phyloP scores from a whole-genome alignment of 768 basidiomycete species.

The Suillus ampliporus region DNA sequence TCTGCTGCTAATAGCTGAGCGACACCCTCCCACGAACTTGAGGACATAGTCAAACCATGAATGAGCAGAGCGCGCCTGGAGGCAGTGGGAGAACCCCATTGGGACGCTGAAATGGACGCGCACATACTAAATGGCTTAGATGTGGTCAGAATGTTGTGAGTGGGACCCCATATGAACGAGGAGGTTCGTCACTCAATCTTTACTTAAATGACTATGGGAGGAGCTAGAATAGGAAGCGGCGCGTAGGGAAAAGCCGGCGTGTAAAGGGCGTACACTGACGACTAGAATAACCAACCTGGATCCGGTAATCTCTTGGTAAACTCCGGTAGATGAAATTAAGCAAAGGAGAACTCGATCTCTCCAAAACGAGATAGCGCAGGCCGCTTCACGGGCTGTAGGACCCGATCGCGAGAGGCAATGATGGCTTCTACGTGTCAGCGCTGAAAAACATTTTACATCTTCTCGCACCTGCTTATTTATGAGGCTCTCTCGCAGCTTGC shows the following conservation, averaged over 20 bases:
- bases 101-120: constrained; percentile 12
- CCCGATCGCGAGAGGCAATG: neutral
- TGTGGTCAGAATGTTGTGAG: neutral
- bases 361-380: no score
- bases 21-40: constrained; percentile 24
- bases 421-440: neutral
- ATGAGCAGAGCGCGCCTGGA: constrained; percentile 20
- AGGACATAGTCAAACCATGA: constrained; percentile 21
- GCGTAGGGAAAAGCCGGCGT: neutral
- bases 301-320: neutral
- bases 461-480: neutral
- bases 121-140: neutral
- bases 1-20: constrained; percentile 20
- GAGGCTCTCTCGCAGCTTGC: neutral
- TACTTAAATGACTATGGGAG: neutral
- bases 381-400: neutral
- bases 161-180: no score
- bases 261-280: neutral
- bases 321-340: no score
- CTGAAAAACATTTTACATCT: neutral
- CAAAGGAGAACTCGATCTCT: no score
- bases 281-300: neutral
- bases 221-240: neutral
- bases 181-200: neutral
- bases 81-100: constrained; percentile 24